Evolutionary conservation across 2,329 filamentous ascomycete genomes (phyloP), one percentile per base, ranked within the genome.

Genomic region (Aspergillus proliferans): DNA sequence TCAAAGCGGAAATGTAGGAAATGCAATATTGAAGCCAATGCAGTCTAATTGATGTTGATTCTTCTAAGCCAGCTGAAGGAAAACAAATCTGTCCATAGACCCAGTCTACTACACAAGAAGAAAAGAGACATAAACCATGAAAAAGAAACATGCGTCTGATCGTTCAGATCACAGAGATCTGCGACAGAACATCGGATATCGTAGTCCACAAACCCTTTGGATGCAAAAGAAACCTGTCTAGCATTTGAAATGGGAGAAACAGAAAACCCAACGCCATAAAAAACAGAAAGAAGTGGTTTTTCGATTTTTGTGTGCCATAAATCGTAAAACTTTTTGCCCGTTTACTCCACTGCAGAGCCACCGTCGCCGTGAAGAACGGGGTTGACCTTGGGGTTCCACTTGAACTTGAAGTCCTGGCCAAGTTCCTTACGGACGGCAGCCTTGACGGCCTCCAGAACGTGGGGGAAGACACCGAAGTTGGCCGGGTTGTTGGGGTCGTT

Each of bases 401-500:
- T 78, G 68, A 87, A 83, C 74, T 82, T 80, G 74, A 89, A 89
- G 57, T 88, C 84, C 39, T 82, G 62, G n/a, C 86, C 85, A 6
- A 89, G 71, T 71, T 89, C 76, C 72, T 86, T 86, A 60, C 75
- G 74, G 54, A 88, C 73, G 4, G 84, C 84, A 1, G 82, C 74
- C 71, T 82, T 76, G 46, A 89, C 83, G 0, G 85, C 85, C 56
- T 87, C 84, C 39, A 87, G 74, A 10, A 89, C 86, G 61, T 87
- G 87, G 51, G 74, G 67, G 71, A 89, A 89, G 38, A 89, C 85
- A 55, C 86, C 86, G 62, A 88, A 88, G 72, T 78, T 86, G 63
- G 86, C 86, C 1, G 86, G 86, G 71, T 87, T 89, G 71, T 87
- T 76, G 67, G 84, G 78, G 63, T 89, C 86, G 64, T 89, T 89